Evolutionary conservation across 495 filamentous ascomycete genomes (phyloP).

Genomic region (Talaromyces liani): DNA sequence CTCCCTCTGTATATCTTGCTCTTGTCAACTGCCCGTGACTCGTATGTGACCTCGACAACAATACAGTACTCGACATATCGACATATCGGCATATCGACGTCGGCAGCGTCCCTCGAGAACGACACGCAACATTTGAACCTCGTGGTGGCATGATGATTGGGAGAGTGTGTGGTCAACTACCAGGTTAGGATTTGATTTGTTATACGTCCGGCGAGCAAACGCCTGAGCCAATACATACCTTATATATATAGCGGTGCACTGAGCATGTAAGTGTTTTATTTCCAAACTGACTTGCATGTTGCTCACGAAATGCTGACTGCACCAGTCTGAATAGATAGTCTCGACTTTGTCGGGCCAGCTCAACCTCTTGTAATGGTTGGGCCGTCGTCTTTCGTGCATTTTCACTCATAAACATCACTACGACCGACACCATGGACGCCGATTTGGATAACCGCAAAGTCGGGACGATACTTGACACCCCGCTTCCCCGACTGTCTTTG

Average conservation of each 20-base stretch:
- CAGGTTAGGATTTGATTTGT: background rate
- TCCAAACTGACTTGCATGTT: background rate
- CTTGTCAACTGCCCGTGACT: background rate
- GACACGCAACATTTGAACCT: too few species aligned
- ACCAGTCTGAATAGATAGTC: background rate
- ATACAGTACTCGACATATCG: background rate
- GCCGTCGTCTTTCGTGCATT: background rate
- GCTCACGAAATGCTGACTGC: background rate
- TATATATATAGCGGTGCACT: background rate
- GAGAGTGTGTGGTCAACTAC: background rate
- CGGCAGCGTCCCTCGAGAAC: background rate
- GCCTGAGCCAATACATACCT: background rate
- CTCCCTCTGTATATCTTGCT: background rate
- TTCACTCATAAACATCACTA: background rate
- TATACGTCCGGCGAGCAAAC: background rate
- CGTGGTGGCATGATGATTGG: background rate
- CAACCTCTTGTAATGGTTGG: background rate
- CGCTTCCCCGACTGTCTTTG: constrained; percentile 19
- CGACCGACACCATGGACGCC: background rate
- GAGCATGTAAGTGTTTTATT: background rate
- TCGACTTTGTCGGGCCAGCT: background rate
- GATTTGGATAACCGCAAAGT: background rate
- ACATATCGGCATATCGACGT: background rate
- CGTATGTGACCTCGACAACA: background rate
- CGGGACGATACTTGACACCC: background rate